Conservation (phyloP, 495 filamentous ascomycete species). For the Podospora australis region DNA sequence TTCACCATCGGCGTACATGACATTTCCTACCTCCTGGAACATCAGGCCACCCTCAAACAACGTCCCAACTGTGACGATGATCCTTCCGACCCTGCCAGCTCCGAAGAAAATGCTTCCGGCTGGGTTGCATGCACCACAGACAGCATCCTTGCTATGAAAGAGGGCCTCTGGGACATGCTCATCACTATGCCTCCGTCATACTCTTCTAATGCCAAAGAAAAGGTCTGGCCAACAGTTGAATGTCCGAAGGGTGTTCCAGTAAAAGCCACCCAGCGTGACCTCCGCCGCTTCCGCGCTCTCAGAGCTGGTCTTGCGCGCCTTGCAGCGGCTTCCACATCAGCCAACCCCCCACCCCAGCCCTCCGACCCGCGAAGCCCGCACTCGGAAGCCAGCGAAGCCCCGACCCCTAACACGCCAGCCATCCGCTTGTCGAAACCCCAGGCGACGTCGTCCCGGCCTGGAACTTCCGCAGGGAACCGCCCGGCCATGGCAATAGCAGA, state of each 20-base stretch:
- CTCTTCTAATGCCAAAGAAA: conserved; percentile 45
- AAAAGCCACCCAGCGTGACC: conserved; percentile 88
- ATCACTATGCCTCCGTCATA: conserved; percentile 67
- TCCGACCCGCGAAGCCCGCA: conserved; percentile 10
- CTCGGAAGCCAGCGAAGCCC: conserved; percentile 18
- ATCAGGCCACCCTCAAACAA: conserved; percentile 35
- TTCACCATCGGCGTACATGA: conserved; percentile 92
- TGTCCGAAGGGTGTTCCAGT: conserved; percentile 52
- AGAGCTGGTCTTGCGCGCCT: conserved; percentile 56
- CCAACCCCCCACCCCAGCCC: conserved; percentile 13
- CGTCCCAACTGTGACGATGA: conserved; percentile 17
- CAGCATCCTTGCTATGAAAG: conserved; percentile 78
- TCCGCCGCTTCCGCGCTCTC: conserved; percentile 71
- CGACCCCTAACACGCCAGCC: conserved; percentile 17
- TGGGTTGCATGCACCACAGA: conserved; percentile 97
- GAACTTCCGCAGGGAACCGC: conserved; percentile 9
- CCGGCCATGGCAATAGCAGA: conserved; percentile 15
- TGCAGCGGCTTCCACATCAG: conserved; percentile 23
- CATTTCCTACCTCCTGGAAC: conserved; percentile 66
- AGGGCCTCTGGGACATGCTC: conserved; percentile 78
- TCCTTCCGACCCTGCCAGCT: conserved; percentile 9
- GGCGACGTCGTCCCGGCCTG: conserved; percentile 19
- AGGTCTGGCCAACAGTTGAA: conserved; percentile 70
- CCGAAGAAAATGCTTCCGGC: conserved; percentile 51
- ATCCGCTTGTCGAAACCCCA: conserved; percentile 18